phyloP scores from a whole-genome alignment of 495 filamentous ascomycete species.

The Rhypophila decipiens region DNA sequence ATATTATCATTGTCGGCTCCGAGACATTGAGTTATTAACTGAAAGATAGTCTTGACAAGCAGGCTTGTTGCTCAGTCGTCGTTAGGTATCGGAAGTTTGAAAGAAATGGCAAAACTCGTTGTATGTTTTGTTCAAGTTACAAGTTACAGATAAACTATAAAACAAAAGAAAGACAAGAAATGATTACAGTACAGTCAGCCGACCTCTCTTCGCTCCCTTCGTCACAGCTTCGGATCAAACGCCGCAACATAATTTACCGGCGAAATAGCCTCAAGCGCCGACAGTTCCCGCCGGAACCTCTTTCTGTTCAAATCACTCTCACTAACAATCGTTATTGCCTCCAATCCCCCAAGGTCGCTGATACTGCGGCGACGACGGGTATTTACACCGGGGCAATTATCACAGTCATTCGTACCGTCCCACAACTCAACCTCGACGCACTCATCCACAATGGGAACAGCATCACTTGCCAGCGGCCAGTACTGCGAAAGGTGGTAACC shows the following conservation, averaged over 20 bases:
- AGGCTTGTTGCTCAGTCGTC: no score
- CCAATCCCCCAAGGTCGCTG: not conserved
- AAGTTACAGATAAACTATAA: no score
- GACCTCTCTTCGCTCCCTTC: no score
- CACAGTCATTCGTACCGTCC: not conserved
- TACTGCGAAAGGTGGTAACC: not conserved
- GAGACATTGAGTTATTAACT: no score
- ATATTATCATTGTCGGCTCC: no score
- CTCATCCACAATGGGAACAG: not conserved
- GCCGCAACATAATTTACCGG: not conserved
- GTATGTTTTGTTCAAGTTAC: no score
- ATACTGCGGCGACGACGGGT: not conserved
- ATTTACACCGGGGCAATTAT: not conserved
- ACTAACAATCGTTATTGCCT: not conserved
- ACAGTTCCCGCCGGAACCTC: not conserved
- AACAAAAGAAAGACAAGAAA: no score
- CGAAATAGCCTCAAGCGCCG: conserved; percentile 1
- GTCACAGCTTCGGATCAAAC: not conserved
- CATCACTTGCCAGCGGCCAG: not conserved
- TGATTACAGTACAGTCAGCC: no score
- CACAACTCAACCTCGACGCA: conserved; percentile 1
- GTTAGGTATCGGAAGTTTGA: no score
- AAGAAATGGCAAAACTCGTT: no score
- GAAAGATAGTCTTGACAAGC: no score
- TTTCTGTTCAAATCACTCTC: not conserved